phyloP scores from a whole-genome alignment of 2,329 filamentous ascomycete species.

The Pseudogymnoascus sp. region DNA sequence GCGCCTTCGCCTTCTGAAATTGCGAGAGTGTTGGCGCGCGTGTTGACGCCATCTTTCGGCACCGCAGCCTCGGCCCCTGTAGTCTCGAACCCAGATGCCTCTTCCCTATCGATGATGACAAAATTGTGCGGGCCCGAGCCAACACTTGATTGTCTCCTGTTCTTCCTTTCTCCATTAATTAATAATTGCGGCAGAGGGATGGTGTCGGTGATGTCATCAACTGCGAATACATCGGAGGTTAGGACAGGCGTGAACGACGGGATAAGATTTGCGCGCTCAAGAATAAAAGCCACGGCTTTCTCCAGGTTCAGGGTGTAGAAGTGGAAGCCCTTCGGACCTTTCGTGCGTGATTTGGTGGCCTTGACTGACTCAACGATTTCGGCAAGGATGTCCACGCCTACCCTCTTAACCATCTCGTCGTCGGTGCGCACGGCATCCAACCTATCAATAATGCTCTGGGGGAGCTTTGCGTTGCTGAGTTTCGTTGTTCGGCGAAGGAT shows the following conservation, averaged over 20 bases:
- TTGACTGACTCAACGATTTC: slow-evolving; percentile 78
- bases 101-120: slow-evolving; percentile 65
- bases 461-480: slow-evolving; percentile 80
- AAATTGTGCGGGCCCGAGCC: slow-evolving; percentile 82
- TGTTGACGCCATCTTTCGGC: slow-evolving; percentile 65
- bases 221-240: slow-evolving; percentile 25
- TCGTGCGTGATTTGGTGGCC: slow-evolving; percentile 47
- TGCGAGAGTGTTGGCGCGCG: slow-evolving; percentile 74
- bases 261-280: slow-evolving; percentile 80
- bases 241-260: slow-evolving; percentile 42
- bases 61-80: slow-evolving; percentile 69
- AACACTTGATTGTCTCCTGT: slow-evolving; percentile 41
- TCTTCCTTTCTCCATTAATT: slow-evolving; percentile 39
- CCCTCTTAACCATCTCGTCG: slow-evolving; percentile 71
- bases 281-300: slow-evolving; percentile 88
- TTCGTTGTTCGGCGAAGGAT: slow-evolving; percentile 92
- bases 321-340: slow-evolving; percentile 72
- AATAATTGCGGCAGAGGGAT: slow-evolving; percentile 36
- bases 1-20: slow-evolving; percentile 91
- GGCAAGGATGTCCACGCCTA: slow-evolving; percentile 73
- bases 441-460: slow-evolving; percentile 58
- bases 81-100: slow-evolving; percentile 59
- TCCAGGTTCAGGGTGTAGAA: slow-evolving; percentile 97
- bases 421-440: slow-evolving; percentile 68
- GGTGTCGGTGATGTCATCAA: slow-evolving; percentile 38